A percentile compares a stretch with the other conserved stretches of the same genome.
Evolutionary conservation across 805 yeast species (phyloP).

Genomic region (Ogataea corticis): DNA sequence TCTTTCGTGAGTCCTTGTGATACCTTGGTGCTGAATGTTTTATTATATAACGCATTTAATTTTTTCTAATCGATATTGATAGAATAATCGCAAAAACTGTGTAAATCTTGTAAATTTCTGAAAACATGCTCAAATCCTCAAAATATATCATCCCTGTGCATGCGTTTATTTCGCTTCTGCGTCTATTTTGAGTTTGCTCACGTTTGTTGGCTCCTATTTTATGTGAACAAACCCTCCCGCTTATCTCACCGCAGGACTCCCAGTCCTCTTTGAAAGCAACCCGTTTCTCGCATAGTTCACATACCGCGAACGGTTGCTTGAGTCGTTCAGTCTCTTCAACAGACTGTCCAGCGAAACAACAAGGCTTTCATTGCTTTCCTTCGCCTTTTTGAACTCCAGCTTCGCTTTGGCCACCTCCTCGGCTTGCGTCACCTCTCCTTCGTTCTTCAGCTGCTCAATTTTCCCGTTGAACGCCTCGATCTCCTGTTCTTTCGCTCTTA

Average conservation of each 20-base stretch:
- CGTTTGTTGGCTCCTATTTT: no score
- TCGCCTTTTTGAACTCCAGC: conserved; percentile 8
- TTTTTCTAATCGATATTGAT: conserved; percentile 11
- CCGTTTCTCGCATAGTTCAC: conserved; percentile 29
- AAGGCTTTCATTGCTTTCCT: conserved; percentile 14
- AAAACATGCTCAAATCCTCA: no score
- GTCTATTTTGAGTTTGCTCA: no score
- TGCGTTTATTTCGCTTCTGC: no score
- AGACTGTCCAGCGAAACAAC: conserved; percentile 15
- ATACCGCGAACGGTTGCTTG: conserved; percentile 24
- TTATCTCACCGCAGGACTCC: conserved; percentile 20
- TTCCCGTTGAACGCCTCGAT: conserved; percentile 5
- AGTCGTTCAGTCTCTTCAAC: conserved; percentile 22
- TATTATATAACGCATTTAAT: conserved; percentile 12
- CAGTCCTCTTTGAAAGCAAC: conserved; percentile 19
- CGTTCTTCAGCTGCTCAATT: conserved; percentile 9
- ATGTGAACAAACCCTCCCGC: no score
- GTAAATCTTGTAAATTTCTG: no score
- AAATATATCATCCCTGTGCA: no score
- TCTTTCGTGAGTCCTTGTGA: conserved; percentile 6
- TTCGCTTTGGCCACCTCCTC: conserved; percentile 12
- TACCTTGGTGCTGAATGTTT: conserved; percentile 13
- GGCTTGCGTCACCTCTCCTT: conserved; percentile 2
- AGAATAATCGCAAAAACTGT: conserved; percentile 1
- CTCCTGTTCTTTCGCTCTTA: conserved; percentile 19